phyloP scores from a whole-genome alignment of 768 basidiomycete genomes.

The Crassisporium funariophilum region DNA sequence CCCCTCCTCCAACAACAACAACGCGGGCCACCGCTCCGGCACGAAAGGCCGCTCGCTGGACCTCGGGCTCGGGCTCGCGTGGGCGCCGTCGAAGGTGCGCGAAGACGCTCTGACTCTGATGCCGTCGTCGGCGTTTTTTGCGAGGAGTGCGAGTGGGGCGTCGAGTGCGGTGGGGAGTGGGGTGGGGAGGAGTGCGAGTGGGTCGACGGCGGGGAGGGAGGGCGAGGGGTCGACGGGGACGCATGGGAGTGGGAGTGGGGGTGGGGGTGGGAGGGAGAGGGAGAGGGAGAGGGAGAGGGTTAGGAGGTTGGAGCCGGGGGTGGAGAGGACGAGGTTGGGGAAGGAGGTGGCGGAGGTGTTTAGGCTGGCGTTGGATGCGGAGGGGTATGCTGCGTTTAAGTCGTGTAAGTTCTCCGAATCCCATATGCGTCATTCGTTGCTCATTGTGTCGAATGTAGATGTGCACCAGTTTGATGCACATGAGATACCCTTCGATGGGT shows the following conservation, averaged over 20 bases:
- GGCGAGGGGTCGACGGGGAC: slow-evolving; percentile 16
- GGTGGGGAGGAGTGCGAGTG: slow-evolving; percentile 18
- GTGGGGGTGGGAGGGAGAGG: slow-evolving; percentile 22
- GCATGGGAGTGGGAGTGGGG: slow-evolving; percentile 17
- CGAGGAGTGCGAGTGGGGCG: slow-evolving; percentile 27
- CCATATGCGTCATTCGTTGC: slow-evolving; percentile 8
- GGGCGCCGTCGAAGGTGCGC: slow-evolving; percentile 69
- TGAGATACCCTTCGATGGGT: slow-evolving; percentile 74
- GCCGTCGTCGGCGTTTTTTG: slow-evolving; percentile 44
- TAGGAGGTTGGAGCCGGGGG: slow-evolving; percentile 19
- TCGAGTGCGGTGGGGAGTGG: slow-evolving; percentile 15
- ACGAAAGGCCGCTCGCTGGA: slow-evolving; percentile 73
- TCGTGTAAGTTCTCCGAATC: slow-evolving; percentile 52
- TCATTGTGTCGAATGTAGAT: slow-evolving; percentile 40
- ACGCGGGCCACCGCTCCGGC: slow-evolving; percentile 43
- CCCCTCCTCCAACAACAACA: slow-evolving; percentile 16
- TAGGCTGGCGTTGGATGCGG: slow-evolving; percentile 45
- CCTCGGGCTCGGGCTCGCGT: slow-evolving; percentile 66
- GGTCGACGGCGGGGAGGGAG: slow-evolving; percentile 24
- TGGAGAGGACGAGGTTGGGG: slow-evolving; percentile 40
- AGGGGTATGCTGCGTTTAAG: slow-evolving; percentile 55
- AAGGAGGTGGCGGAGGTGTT: slow-evolving; percentile 52
- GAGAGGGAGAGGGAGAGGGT: slow-evolving; percentile 11
- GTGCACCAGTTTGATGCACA: slow-evolving; percentile 76
- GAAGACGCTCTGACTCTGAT: slow-evolving; percentile 69